Percentiles rank a stretch among this genome's conserved stretches.
Evolutionary conservation across 176 grass and related monocot species (phyloP).

Genomic region (Coix lacrymajobi): DNA sequence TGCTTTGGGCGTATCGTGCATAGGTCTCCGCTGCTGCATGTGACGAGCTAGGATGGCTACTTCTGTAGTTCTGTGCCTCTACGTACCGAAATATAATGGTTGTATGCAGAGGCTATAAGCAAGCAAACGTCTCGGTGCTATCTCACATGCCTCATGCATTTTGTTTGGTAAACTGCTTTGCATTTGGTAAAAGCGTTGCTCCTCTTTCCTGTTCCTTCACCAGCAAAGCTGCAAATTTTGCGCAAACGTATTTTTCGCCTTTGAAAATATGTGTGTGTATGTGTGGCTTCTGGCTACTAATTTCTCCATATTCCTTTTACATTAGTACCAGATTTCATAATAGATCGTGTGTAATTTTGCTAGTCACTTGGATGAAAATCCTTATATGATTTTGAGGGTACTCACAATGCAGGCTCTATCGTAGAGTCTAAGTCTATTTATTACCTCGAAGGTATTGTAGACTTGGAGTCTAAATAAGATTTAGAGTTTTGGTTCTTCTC

Average conservation of each 20-base stretch:
- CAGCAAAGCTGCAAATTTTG: not conserved
- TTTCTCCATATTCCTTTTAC: not conserved
- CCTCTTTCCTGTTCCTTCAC: not conserved
- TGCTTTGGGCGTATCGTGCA: not conserved
- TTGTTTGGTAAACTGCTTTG: conserved; percentile 9
- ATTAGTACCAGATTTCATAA: not conserved
- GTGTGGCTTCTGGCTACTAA: not conserved
- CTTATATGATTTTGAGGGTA: not conserved
- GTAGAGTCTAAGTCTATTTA: no score
- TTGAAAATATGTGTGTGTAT: not conserved
- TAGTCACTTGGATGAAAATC: not conserved
- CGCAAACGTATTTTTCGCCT: not conserved
- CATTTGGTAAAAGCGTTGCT: not conserved
- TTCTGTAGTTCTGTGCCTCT: conserved; percentile 13
- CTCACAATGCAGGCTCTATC: no score
- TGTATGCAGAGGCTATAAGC: not conserved
- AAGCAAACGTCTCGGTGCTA: not conserved
- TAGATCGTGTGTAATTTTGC: not conserved
- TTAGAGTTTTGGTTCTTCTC: no score
- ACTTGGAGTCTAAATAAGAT: no score
- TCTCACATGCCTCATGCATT: conserved; percentile 16
- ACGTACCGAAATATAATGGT: conserved; percentile 15
- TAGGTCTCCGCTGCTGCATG: not conserved
- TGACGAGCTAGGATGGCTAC: conserved; percentile 20
- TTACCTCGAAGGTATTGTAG: no score